phyloP scores from a whole-genome alignment of 352 stramenopile genomes.

The Thraustotheca clavata region DNA sequence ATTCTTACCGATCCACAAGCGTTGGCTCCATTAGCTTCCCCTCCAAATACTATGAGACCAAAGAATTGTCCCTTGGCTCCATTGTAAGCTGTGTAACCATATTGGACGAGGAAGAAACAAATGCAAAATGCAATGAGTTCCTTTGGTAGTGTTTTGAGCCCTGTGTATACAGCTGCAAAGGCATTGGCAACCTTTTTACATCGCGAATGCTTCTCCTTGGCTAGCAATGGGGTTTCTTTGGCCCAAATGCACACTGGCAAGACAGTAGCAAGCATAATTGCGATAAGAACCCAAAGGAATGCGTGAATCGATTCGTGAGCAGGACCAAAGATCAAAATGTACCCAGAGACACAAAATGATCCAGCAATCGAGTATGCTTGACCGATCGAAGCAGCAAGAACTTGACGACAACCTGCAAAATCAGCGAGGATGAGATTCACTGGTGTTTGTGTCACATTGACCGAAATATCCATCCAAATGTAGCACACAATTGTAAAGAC shows the following conservation, averaged over 20 bases:
- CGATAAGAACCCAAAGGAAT: slow-evolving; percentile 45
- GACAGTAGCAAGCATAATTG: slow-evolving; percentile 33
- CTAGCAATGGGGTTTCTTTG: slow-evolving; percentile 26
- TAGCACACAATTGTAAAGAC: slow-evolving; percentile 55
- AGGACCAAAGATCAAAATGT: slow-evolving; percentile 43
- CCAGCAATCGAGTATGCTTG: slow-evolving; percentile 46
- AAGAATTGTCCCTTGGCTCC: slow-evolving; percentile 31
- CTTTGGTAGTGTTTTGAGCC: slow-evolving; percentile 20
- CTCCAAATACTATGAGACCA: slow-evolving; percentile 31
- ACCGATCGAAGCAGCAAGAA: slow-evolving; percentile 34
- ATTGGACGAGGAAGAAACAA: slow-evolving; percentile 26
- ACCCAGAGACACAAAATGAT: slow-evolving; percentile 38
- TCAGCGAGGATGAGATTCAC: slow-evolving; percentile 43
- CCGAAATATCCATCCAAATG: slow-evolving; percentile 53
- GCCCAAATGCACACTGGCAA: slow-evolving; percentile 28
- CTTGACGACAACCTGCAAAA: slow-evolving; percentile 48
- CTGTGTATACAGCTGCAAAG: slow-evolving; percentile 23
- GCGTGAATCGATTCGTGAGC: slow-evolving; percentile 42
- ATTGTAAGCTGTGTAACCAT: slow-evolving; percentile 31
- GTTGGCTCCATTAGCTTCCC: slow-evolving; percentile 26
- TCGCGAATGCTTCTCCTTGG: background rate
- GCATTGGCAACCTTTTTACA: slow-evolving; percentile 22
- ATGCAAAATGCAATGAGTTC: slow-evolving; percentile 24
- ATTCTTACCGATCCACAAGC: slow-evolving; percentile 23
- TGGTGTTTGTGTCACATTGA: slow-evolving; percentile 46